Conservation (phyloP, 2,329 filamentous ascomycete genomes). For the Juglanconis sp. region DNA sequence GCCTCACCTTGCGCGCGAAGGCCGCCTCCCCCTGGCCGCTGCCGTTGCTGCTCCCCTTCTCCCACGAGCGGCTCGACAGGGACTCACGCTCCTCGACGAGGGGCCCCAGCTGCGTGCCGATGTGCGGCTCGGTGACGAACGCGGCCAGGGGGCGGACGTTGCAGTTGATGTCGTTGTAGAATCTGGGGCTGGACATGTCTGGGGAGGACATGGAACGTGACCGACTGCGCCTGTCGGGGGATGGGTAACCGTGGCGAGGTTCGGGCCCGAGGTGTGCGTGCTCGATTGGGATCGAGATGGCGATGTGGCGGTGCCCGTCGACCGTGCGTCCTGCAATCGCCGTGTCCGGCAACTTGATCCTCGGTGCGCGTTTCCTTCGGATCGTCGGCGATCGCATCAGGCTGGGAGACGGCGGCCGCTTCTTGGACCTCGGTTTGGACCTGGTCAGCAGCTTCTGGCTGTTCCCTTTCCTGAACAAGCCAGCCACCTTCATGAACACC, state of each 20-base stretch:
- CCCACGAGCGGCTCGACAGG: constrained; percentile 6
- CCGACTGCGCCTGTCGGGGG: not conserved
- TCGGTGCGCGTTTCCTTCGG: constrained; percentile 21
- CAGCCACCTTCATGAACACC: constrained; percentile 34
- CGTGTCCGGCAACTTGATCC: constrained; percentile 49
- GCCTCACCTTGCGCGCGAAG: constrained; percentile 21
- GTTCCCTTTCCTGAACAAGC: constrained; percentile 34
- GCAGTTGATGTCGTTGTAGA: constrained; percentile 1
- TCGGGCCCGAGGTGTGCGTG: constrained; percentile 40
- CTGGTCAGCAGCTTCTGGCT: constrained; percentile 30
- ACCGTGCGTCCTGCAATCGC: constrained; percentile 53
- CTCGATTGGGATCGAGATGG: constrained; percentile 57
- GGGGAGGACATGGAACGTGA: constrained; percentile 1
- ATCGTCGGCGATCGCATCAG: not conserved
- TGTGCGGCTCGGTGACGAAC: constrained; percentile 5
- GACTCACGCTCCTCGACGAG: constrained; percentile 35
- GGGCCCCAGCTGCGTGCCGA: constrained; percentile 28
- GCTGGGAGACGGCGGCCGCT: not conserved
- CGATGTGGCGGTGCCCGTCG: constrained; percentile 54
- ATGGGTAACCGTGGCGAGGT: constrained; percentile 23
- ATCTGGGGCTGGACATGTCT: not conserved
- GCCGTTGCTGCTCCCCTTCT: not conserved
- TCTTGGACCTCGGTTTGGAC: constrained; percentile 14
- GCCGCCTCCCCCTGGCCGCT: constrained; percentile 26
- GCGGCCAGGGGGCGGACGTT: constrained; percentile 7